Percentiles rank a stretch among this genome's conserved stretches.
Evolutionary conservation across 2,329 filamentous ascomycete genomes (phyloP).

Genomic region (Epichloe coenophiala): DNA sequence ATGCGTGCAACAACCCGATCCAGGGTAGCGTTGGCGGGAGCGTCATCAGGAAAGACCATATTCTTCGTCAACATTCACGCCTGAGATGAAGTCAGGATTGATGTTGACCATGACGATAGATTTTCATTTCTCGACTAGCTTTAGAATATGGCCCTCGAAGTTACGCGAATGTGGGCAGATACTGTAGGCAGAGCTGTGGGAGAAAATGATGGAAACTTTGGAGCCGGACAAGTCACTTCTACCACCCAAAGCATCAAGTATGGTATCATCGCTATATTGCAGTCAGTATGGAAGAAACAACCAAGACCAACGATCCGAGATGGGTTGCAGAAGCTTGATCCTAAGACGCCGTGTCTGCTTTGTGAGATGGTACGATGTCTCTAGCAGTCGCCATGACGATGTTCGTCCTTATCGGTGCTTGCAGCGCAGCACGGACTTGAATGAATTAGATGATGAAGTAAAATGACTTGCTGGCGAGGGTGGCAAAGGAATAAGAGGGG

Average conservation of each 20-base stretch:
- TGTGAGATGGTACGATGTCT: background rate
- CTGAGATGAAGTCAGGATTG: slow-evolving; percentile 68
- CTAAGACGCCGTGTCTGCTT: background rate
- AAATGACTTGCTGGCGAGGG: background rate
- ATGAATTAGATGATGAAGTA: background rate
- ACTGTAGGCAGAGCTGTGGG: slow-evolving; percentile 68
- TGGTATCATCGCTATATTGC: slow-evolving; percentile 55
- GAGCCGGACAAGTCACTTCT: slow-evolving; percentile 54
- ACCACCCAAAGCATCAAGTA: slow-evolving; percentile 66
- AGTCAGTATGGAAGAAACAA: background rate
- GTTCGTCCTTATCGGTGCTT: background rate
- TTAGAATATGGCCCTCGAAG: slow-evolving; percentile 70
- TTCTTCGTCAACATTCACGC: slow-evolving; percentile 42
- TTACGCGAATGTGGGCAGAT: slow-evolving; percentile 84
- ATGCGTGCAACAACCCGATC: slow-evolving; percentile 70
- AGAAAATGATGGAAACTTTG: slow-evolving; percentile 74
- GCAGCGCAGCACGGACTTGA: background rate
- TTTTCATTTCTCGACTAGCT: slow-evolving; percentile 58
- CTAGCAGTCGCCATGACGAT: background rate
- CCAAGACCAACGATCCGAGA: slow-evolving; percentile 14
- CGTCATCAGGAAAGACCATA: slow-evolving; percentile 58
- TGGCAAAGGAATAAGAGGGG: too few relatives aligned
- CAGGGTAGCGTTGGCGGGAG: slow-evolving; percentile 57
- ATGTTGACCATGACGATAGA: slow-evolving; percentile 91
- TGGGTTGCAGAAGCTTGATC: background rate